Evolutionary conservation across 2,329 filamentous ascomycete genomes (phyloP).

Genomic region (Penicillium sp.): DNA sequence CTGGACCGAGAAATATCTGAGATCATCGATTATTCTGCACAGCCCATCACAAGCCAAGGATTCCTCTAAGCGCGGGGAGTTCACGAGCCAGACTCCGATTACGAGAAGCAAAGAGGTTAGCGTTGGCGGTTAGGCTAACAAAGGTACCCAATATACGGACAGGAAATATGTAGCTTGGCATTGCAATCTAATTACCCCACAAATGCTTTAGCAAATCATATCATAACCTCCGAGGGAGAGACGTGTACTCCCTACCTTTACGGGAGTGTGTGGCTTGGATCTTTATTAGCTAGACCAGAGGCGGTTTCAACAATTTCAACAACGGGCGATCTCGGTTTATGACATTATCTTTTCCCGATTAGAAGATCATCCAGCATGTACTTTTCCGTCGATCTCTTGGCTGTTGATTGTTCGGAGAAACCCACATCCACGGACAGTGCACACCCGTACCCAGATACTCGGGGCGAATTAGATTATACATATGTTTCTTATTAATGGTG

Average conservation of each 20-base stretch:
- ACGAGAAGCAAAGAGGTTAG: constrained; percentile 6
- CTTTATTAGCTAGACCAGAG: not conserved
- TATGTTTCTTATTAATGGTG: not conserved
- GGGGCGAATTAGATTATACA: constrained; percentile 5
- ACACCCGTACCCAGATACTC: constrained; percentile 23
- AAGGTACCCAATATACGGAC: not conserved
- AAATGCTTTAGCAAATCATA: constrained; percentile 7
- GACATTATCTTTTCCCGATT: not conserved
- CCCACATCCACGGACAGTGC: constrained; percentile 23
- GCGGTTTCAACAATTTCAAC: not conserved
- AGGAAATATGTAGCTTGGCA: not conserved
- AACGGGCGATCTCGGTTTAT: not conserved
- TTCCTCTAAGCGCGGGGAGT: constrained; percentile 16
- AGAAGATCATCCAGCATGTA: not conserved
- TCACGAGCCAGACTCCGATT: constrained; percentile 15
- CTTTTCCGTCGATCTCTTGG: constrained; percentile 8
- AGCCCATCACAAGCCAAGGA: constrained; percentile 11
- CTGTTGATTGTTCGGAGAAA: constrained; percentile 13
- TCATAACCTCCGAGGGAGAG: not conserved
- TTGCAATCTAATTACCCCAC: constrained; percentile 11
- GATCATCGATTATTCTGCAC: constrained; percentile 11
- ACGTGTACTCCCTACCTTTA: not conserved
- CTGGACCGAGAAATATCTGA: constrained; percentile 6
- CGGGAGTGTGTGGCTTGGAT: not conserved
- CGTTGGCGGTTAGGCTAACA: not conserved